Evolutionary conservation across 78 protist genomes (phyloP), one percentile per base, ranked within the genome.

Genomic region (Pelomyxa schiedti): DNA sequence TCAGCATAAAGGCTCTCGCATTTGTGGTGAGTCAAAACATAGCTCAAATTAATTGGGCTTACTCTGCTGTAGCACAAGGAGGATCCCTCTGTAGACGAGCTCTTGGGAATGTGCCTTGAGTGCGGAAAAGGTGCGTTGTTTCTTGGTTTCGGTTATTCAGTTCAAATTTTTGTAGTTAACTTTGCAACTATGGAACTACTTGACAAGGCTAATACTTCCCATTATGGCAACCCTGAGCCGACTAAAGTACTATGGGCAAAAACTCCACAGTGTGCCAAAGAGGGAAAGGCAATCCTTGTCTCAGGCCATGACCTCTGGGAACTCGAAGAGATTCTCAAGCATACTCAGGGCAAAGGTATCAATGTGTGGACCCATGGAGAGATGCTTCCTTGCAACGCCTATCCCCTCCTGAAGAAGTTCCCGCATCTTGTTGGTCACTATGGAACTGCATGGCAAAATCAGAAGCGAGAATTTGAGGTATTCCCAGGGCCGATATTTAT

Each of bases 331-430:
- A 16, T 47, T 16, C 16, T 47, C 32, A n/a, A n/a, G n/a, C n/a
- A n/a, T n/a, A n/a, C n/a, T n/a, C n/a, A n/a, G n/a, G 58, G 16
- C 32, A 16, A 16, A 16, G 58, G 58, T 16, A 39, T 92, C 75
- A 71, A 77, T 39, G 91, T 92, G 37, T 89, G 86, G 88, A 89
- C 95, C n/a, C 95, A 92, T 81, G 95, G 95, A 43, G 95, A 92
- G 83, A 74, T 92, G 93, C 79, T 89, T n/a, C 90, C 93, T 22
- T 88, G 88, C 47, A 83, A 90, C 77, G 86, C 72, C 35, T 88
- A 90, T 58, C 93, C 94, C n/a, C 26, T 77, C 43, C 93, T 92
- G 38, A n/a, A n/a, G n/a, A n/a, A n/a, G n/a, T n/a, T n/a, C n/a
- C n/a, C n/a, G n/a, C n/a, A 39, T 43, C 73, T 29, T 9, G 82